These are phyloP conservation scores for Sphaerulina populicola DNA, from an alignment of 2,329 filamentous ascomycete species.

Conservation along the genomic window DNA sequence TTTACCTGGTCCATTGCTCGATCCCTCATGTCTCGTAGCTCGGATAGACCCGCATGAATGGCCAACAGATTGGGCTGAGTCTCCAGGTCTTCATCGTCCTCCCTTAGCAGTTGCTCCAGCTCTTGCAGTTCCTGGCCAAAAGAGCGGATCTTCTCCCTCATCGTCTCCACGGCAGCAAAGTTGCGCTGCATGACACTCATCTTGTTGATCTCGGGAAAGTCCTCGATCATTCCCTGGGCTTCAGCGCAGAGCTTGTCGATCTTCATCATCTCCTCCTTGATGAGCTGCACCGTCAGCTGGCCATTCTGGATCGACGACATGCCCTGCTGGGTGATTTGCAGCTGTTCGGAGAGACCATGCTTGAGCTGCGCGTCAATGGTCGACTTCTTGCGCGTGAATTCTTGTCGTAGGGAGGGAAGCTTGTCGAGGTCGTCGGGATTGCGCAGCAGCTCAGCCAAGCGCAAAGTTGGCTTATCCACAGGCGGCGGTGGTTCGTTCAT, in stretches of 20 bases:
- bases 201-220: conserved; percentile 87
- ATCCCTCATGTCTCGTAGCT: conserved; percentile 86
- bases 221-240: conserved; percentile 92
- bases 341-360: conserved; percentile 78
- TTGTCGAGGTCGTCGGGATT: conserved; percentile 97
- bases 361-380: conserved; percentile 86
- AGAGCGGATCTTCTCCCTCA: conserved; percentile 81
- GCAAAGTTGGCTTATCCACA: conserved; percentile 37
- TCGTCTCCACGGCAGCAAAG: conserved; percentile 85
- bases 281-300: conserved; percentile 81
- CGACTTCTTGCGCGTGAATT: conserved; percentile 89
- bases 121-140: conserved; percentile 70
- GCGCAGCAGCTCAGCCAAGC: conserved; percentile 85
- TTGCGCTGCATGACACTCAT: conserved; percentile 93
- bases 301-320: conserved; percentile 84
- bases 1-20: conserved; percentile 95
- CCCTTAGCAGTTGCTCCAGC: conserved; percentile 68
- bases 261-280: conserved; percentile 97
- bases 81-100: conserved; percentile 78
- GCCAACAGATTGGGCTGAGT: conserved; percentile 86
- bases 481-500: conserved; percentile 27
- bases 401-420: conserved; percentile 77
- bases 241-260: conserved; percentile 97
- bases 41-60: conserved; percentile 85
- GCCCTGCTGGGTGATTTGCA: conserved; percentile 87